Evolutionary conservation across 176 grass and related monocot species (phyloP), one percentile per base, ranked within the genome.

Genomic region (Oryza glaberrima): DNA sequence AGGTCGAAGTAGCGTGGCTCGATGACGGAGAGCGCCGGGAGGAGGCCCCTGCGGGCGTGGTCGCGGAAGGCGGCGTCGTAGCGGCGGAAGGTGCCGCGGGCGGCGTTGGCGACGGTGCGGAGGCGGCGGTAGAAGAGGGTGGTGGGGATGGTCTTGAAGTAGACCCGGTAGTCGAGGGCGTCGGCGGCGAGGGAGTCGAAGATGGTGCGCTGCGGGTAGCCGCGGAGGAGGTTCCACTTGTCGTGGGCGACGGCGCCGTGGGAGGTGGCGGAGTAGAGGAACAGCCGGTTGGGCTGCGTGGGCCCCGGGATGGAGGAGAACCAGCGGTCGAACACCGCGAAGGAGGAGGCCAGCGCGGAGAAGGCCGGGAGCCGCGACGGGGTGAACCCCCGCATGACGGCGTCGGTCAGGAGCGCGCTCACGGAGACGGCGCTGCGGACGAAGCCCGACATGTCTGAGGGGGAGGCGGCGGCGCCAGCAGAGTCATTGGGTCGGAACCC

Each of bases 321-420:
- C 95, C 95, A 98, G 15, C 91, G 93, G 69, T 98, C 95, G 89
- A 98, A 98, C 25, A 98, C 92, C 19, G 92, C 93, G 85, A 98
- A 98, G 65, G 88, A 73, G 3, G 92, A 44, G 7, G 90, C 91
- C 23, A 98, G 88, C 17, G 89, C 80, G 20, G 91, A 84, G 86
- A 95, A 98, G 56, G 94, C 56, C 0, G 95, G 93, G 38, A 95
- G 79, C 11, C 71, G 88, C 74, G 90, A 69, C 1, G 95, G 95
- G 36, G 73, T 91, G 89, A 98, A 98, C 3, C 93, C 95, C 28
- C 90, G 86, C 95, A 98, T 98, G 4, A 98, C 95, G 23, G 77
- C 82, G 69, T 56, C 76, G 48, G 89, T 86, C 28, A 95, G 86
- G 0, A 90, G 81, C 7, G 78, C 4, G 54, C 88, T 90, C 4